Conservation (phyloP, 352 stramenopile genomes). For the Phytophthora colocasiae region DNA sequence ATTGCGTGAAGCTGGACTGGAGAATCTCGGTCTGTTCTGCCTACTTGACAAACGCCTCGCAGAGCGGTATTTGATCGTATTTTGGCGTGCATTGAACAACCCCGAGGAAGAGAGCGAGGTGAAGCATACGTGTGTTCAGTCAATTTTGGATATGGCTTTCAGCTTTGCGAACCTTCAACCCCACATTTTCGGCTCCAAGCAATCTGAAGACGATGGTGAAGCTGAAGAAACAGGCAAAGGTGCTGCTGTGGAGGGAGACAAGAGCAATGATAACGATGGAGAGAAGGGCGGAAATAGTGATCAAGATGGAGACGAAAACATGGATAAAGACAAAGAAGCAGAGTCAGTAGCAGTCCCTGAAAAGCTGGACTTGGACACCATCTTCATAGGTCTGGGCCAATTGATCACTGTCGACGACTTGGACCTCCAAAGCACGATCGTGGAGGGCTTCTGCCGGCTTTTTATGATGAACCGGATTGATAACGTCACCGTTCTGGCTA, state of each 20-base stretch:
- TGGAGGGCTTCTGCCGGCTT: conserved; percentile 79
- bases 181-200: conserved; percentile 47
- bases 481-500: conserved; percentile 64
- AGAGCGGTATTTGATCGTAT: conserved; percentile 75
- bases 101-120: conserved; percentile 80
- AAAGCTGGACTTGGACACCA: conserved; percentile 60
- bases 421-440: conserved; percentile 76
- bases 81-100: conserved; percentile 83
- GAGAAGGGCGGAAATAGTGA: conserved; percentile 26
- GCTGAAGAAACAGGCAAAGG: conserved; percentile 3
- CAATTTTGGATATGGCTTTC: conserved; percentile 75
- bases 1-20: conserved; percentile 73
- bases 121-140: conserved; percentile 81
- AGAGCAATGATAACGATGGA: conserved; percentile 3
- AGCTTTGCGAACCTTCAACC: conserved; percentile 67
- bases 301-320: conserved; percentile 26
- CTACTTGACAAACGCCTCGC: conserved; percentile 76
- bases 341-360: conserved; percentile 28
- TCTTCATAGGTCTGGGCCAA: conserved; percentile 66
- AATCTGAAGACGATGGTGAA: conserved; percentile 17
- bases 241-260: conserved; percentile 12
- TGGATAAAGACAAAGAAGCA: conserved; percentile 29
- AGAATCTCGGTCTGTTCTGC: conserved; percentile 77
- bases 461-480: conserved; percentile 79
- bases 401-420: conserved; percentile 65